Evolutionary conservation across 2,329 filamentous ascomycete genomes (phyloP), one percentile per base, ranked within the genome.

Genomic region (Diaporthe helianthi): DNA sequence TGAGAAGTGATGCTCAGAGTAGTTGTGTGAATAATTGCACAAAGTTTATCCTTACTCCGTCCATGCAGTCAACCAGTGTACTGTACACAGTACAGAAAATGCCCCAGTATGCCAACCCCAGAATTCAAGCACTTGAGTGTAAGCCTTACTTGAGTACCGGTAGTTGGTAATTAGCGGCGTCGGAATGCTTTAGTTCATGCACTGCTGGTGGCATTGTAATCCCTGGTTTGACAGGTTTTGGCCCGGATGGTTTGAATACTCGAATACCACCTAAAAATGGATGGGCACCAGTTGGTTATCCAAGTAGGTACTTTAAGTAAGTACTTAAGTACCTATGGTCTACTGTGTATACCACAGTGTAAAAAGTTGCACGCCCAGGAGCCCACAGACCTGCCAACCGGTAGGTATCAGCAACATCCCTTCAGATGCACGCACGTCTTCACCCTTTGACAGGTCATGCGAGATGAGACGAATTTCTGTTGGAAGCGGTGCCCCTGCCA

Each of bases 391-490:
- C 52, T 54, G 17, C 51, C 19, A 41, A 22, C 44, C 6, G 19
- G 3, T 2, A 46, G 19, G 3, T 2, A 46, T 46, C 19, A 46
- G 41, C 41, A 46, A 46, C 41, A 19, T 46, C n/a, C 41, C n/a
- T 9, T 22, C n/a, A 44, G 54, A n/a, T n/a, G n/a, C 2, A 61
- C 26, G 58, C 44, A 63, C 44, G 29, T 36, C 29, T 36, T 63
- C 58, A 9, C 22, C 24, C 29, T 49, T 26, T 63, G 58, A 44
- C 41, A 49, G 58, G 29, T 24, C 44, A 36, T 49, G 58, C 58
- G 58, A 63, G 58, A 63, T 63, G 58, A 49, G 58, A 63, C 58
- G 58, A 63, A 49, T 63, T 63, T 41, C n/a, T 63, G 58, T 49
- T 63, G 58, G 58, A 44, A 36, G 19, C 41, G 24, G n/a, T 33